These are phyloP conservation scores for Colletotrichum paranaense DNA, from an alignment of 2,329 filamentous ascomycete species.

Conservation along the genomic window DNA sequence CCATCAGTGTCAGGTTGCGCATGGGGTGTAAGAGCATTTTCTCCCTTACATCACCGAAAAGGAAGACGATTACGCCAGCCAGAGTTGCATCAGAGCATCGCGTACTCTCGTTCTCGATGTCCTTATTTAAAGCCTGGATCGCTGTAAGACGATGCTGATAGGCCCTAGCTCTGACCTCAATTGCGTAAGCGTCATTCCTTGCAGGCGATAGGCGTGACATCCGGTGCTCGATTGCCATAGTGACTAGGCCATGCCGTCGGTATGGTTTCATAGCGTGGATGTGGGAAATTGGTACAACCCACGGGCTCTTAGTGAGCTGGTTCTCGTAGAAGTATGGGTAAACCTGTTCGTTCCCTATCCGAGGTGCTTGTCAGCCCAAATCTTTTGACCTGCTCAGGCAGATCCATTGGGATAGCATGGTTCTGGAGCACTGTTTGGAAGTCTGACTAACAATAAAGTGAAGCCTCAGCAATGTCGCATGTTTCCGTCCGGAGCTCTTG, in stretches of 20 bases:
- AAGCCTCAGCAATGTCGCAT: slow-evolving; percentile 24
- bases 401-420: background rate
- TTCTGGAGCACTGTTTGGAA: background rate
- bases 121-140: slow-evolving; percentile 44
- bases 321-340: slow-evolving; percentile 4
- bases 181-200: slow-evolving; percentile 29
- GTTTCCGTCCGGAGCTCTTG: slow-evolving; percentile 14
- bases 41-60: slow-evolving; percentile 12
- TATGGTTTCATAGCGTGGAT: background rate
- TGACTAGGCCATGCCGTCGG: slow-evolving; percentile 38
- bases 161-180: slow-evolving; percentile 41
- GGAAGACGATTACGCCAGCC: slow-evolving; percentile 16
- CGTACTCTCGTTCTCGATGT: slow-evolving; percentile 38
- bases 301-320: slow-evolving; percentile 22
- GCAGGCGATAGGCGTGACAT: slow-evolving; percentile 39
- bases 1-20: background rate
- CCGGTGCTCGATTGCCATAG: slow-evolving; percentile 47
- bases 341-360: slow-evolving; percentile 24
- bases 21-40: background rate
- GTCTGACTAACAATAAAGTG: slow-evolving; percentile 26
- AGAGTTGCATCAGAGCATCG: slow-evolving; percentile 12
- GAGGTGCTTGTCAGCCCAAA: background rate
- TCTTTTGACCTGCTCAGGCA: background rate
- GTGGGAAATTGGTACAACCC: slow-evolving; percentile 5
- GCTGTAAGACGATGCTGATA: slow-evolving; percentile 44